Evolutionary conservation across 495 filamentous ascomycete species (phyloP).

Genomic region (Venustampulla echinocandica): DNA sequence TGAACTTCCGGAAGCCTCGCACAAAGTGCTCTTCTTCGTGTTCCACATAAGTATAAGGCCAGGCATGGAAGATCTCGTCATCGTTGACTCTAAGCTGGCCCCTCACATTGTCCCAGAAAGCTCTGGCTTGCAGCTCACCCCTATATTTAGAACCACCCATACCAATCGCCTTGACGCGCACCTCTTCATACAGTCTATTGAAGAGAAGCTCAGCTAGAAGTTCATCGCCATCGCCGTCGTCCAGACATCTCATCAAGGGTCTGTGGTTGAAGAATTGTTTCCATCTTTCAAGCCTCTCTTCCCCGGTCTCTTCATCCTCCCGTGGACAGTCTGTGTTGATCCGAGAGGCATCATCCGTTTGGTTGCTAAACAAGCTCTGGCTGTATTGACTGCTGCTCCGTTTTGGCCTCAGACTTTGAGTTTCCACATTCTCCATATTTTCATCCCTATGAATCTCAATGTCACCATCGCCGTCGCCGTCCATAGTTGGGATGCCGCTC

Average conservation of each 20-base stretch:
- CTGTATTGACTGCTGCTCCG: not conserved
- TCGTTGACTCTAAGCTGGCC: constrained; percentile 1
- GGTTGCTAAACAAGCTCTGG: not conserved
- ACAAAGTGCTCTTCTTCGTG: not conserved
- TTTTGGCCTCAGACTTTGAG: not conserved
- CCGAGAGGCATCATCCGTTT: not conserved
- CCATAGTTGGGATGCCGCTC: too few species aligned
- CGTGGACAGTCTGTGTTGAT: not conserved
- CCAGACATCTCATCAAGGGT: constrained; percentile 3
- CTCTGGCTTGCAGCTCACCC: constrained; percentile 6
- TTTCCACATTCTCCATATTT: too few species aligned
- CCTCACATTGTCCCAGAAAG: constrained; percentile 18
- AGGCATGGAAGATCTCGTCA: not conserved
- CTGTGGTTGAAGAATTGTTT: constrained; percentile 11
- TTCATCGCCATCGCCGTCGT: constrained; percentile 5
- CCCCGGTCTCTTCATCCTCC: not conserved
- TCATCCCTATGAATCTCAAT: not conserved
- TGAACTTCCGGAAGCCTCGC: not conserved
- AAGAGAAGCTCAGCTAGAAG: constrained; percentile 7
- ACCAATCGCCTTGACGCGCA: not conserved
- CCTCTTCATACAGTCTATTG: constrained; percentile 5
- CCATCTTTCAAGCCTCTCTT: constrained; percentile 5
- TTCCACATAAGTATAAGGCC: not conserved
- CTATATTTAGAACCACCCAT: not conserved
- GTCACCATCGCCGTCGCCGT: not conserved